Percentiles rank a stretch among this genome's conserved stretches.
Conservation (phyloP, 805 yeast genomes). For the Teunomyces aglyptinius region DNA sequence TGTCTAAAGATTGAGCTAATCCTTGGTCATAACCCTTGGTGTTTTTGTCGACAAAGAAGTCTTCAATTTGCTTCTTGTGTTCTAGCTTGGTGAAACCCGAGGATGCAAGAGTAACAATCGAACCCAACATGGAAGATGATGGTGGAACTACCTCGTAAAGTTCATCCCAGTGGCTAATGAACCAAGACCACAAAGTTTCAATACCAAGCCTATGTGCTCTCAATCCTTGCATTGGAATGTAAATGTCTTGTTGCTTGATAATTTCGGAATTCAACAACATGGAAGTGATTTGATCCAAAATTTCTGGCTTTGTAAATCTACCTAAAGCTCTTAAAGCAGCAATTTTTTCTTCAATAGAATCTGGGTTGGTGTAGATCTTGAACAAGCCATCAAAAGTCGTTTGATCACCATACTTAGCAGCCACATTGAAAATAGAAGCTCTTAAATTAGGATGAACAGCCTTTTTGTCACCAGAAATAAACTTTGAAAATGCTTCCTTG, state of each 20-base stretch:
- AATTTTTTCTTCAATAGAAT: constrained; percentile 62
- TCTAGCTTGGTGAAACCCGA: constrained; percentile 58
- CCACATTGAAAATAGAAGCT: constrained; percentile 61
- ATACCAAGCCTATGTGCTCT: constrained; percentile 63
- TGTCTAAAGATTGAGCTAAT: constrained; percentile 64
- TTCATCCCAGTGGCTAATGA: constrained; percentile 68
- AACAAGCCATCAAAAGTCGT: constrained; percentile 62
- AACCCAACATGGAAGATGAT: constrained; percentile 73
- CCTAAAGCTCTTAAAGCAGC: constrained; percentile 73
- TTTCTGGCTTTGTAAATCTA: constrained; percentile 49
- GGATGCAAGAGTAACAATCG: constrained; percentile 63
- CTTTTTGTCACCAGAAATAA: constrained; percentile 57
- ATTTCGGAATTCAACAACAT: constrained; percentile 56
- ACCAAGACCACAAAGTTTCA: constrained; percentile 72
- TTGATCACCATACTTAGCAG: constrained; percentile 61
- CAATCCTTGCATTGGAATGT: constrained; percentile 75
- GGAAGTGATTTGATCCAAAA: constrained; percentile 55
- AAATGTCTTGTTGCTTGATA: constrained; percentile 67
- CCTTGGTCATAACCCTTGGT: constrained; percentile 65
- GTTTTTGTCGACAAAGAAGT: constrained; percentile 51
- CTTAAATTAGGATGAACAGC: constrained; percentile 77
- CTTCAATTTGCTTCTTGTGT: constrained; percentile 49
- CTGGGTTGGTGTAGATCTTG: constrained; percentile 59
- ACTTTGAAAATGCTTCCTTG: constrained; percentile 49
- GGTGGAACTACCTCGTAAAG: constrained; percentile 72